A percentile compares a stretch with the other conserved stretches of the same genome.
Evolutionary conservation across 2,329 filamentous ascomycete genomes (phyloP).

Genomic region (Aspergillus fijiensis): DNA sequence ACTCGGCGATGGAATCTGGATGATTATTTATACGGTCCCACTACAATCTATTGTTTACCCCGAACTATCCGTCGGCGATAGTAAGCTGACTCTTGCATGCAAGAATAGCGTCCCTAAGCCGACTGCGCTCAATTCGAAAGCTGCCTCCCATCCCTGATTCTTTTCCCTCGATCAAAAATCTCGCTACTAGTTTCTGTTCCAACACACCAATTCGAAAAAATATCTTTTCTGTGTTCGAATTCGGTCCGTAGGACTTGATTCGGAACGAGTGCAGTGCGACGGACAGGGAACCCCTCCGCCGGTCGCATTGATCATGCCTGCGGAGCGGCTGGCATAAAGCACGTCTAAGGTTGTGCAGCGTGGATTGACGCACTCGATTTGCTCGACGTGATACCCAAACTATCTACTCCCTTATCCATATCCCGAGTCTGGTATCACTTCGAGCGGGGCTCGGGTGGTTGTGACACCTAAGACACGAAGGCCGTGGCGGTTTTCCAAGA

Average conservation of each 20-base stretch:
- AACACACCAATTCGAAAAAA: too few relatives aligned
- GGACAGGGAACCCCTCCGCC: neutral
- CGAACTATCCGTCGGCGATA: neutral
- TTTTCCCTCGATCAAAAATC: neutral
- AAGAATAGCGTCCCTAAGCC: neutral
- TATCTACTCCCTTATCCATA: neutral
- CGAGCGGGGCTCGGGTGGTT: neutral
- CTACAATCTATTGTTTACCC: neutral
- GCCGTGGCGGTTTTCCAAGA: neutral
- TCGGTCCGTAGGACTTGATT: neutral
- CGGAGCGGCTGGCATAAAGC: neutral
- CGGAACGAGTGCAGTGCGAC: neutral
- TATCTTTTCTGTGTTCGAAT: neutral
- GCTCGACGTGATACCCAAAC: neutral
- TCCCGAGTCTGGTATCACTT: neutral
- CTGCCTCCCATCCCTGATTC: neutral
- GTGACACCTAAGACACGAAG: neutral
- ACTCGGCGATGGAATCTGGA: neutral
- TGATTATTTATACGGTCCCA: neutral
- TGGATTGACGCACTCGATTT: neutral
- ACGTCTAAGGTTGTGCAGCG: neutral
- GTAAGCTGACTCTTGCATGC: neutral
- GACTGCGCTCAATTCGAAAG: neutral
- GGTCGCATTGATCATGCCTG: neutral
- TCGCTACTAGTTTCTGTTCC: neutral